Base-by-base conservation (phyloP, 345 rosid species). In the Erodium maritimum region DNA sequence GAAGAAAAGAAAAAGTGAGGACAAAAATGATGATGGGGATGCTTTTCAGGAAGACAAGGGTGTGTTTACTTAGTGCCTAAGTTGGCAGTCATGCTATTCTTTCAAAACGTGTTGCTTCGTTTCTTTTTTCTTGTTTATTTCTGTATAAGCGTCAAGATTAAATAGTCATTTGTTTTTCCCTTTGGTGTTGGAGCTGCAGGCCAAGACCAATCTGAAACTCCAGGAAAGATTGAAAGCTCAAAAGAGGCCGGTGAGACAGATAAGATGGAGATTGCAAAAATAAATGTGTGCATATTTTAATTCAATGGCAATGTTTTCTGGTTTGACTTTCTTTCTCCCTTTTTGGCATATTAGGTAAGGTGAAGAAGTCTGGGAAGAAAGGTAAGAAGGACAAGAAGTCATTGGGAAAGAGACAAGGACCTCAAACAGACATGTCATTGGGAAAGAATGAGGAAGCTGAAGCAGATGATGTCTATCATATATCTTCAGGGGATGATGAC, bases 401-500 rank as follows among this genome's bases (percentile, higher is more conserved):
- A 33, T 57, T 3, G 3, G 37, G 21, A 57, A 19, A 33, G 4
- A 25, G 23, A 4, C 46, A 25, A 57, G 22, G 22, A 25, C 46
- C 33, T 57, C 50, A 33, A 57, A 46, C 22, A 57, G 60, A 57
- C 20, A 33, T 33, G 19, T 57, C 23, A 19, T 57, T 57, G 22
- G 48, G 60, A 58, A 71, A 65, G 60, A 67, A 52, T 21, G 67
- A 22, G 48, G 64, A 56, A 56, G 59, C 51, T 55, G 70, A 67
- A 53, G 61, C 56, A 48, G 80, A 73, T 58, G 72, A 68, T 63
- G 90, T 78, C 58, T 75, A 76, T 77, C 62, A 71, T 58, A 76
- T 88, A 25, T 77, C 93, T 75, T 85, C 96, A 23, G 88, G 84
- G 45, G 96, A 83, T 48, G 90, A 81, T 61, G 88, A 83, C 37